phyloP scores from a whole-genome alignment of 139 green algal genomes.

The Nannochloris sp. region DNA sequence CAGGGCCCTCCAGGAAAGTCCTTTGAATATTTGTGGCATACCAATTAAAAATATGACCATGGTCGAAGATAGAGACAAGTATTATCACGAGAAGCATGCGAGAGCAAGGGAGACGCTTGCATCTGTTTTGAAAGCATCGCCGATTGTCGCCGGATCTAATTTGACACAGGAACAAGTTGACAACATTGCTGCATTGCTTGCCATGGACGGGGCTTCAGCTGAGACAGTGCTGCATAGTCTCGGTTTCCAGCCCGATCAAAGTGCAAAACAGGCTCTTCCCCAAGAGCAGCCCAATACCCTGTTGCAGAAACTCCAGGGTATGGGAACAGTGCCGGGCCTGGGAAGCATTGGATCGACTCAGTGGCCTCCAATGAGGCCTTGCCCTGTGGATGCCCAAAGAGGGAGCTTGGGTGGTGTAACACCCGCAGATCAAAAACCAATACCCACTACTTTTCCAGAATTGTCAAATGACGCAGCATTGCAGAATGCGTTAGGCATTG shows the following conservation, averaged over 20 bases:
- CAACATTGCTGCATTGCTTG: slow-evolving; percentile 27
- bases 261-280: neutral
- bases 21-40: slow-evolving; percentile 28
- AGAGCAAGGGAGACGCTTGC: slow-evolving; percentile 16
- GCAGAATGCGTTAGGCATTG: too few relatives aligned
- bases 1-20: slow-evolving; percentile 14
- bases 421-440: too few relatives aligned
- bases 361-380: slow-evolving; percentile 20
- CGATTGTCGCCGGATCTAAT: neutral
- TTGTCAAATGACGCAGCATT: too few relatives aligned
- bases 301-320: neutral
- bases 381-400: too few relatives aligned
- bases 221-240: slow-evolving; percentile 9
- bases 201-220: slow-evolving; percentile 22
- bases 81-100: slow-evolving; percentile 34
- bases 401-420: too few relatives aligned
- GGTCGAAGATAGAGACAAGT: slow-evolving; percentile 31
- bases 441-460: too few relatives aligned
- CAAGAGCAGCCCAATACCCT: neutral
- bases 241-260: neutral
- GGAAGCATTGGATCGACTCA: slow-evolving; percentile 19
- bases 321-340: neutral
- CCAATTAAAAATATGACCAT: slow-evolving; percentile 35
- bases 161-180: slow-evolving; percentile 17
- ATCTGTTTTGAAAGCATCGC: neutral